Conservation (phyloP, 108 stramenopile genomes). For the Pelagomonas calceolata region DNA sequence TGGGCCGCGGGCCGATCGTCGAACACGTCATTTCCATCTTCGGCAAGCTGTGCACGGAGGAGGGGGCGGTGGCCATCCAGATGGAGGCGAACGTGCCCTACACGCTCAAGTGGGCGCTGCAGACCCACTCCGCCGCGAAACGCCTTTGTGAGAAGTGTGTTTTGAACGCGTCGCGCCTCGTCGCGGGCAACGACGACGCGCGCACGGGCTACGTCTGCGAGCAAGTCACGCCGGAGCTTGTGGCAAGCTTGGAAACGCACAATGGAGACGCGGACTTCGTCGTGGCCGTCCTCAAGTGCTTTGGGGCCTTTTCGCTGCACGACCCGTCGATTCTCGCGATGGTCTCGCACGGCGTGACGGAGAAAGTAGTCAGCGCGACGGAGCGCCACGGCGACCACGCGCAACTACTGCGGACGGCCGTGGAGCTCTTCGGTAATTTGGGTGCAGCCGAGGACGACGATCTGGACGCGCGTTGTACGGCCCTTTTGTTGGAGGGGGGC, state of each 20-base stretch:
- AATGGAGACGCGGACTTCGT: neutral
- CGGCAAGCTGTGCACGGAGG: constrained; percentile 1
- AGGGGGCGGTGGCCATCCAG: constrained; percentile 1
- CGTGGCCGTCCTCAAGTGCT: neutral
- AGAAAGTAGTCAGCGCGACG: neutral
- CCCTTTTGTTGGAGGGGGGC: neutral
- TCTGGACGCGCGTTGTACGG: neutral
- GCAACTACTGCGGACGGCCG: neutral
- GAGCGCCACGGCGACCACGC: neutral
- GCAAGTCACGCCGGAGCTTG: constrained; percentile 2
- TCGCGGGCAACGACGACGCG: neutral
- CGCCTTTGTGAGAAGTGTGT: neutral
- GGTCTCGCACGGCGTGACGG: neutral
- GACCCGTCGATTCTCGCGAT: constrained; percentile 6
- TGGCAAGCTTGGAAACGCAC: neutral
- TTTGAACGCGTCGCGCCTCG: neutral
- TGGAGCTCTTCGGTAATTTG: constrained; percentile 3
- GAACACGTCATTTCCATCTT: neutral
- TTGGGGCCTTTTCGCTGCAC: constrained; percentile 6
- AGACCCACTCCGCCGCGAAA: neutral
- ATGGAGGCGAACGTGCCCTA: constrained; percentile 11
- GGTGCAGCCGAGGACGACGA: neutral
- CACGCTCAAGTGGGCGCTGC: constrained; percentile 7
- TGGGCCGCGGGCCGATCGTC: neutral
- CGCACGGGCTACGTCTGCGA: neutral